phyloP scores from a whole-genome alignment of 2,329 filamentous ascomycete genomes.

The Tolypocladium ophioglossoides region DNA sequence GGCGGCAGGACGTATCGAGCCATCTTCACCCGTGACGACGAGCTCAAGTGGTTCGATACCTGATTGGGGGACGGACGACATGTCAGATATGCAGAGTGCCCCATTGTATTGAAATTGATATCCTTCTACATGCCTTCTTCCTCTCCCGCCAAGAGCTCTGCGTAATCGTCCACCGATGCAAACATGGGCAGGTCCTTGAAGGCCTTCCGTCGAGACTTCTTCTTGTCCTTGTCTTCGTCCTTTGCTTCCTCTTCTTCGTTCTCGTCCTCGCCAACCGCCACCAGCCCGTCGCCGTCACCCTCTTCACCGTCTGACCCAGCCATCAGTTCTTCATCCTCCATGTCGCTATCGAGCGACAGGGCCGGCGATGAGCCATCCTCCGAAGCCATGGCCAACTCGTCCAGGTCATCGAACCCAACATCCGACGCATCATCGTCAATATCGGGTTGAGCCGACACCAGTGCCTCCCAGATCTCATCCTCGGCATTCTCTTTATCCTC shows the following conservation, averaged over 20 bases:
- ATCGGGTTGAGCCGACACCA: conserved; percentile 72
- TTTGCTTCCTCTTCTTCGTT: conserved; percentile 46
- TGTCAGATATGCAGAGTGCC: not conserved
- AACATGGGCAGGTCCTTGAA: conserved; percentile 86
- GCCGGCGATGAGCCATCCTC: conserved; percentile 31
- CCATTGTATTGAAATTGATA: not conserved
- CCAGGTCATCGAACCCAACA: conserved; percentile 36
- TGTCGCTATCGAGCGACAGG: conserved; percentile 30
- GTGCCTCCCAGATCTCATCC: conserved; percentile 84
- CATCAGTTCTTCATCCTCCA: conserved; percentile 35
- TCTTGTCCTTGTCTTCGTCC: conserved; percentile 41
- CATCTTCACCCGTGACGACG: not conserved
- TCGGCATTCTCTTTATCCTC: conserved; percentile 46
- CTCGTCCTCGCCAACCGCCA: conserved; percentile 17
- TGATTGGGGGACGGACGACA: not conserved
- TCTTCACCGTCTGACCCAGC: conserved; percentile 32
- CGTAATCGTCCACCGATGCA: conserved; percentile 89
- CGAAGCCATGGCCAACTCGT: conserved; percentile 38
- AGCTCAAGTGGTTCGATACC: not conserved
- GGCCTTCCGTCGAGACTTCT: conserved; percentile 60
- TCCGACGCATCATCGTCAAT: conserved; percentile 38
- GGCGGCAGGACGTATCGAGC: conserved; percentile 45
- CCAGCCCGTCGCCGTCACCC: conserved; percentile 30
- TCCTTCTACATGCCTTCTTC: conserved; percentile 36
- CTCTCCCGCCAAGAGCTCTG: conserved; percentile 67